Evolutionary conservation across 257 asterid species (phyloP), one percentile per base, ranked within the genome.

Genomic region (Thymus mandschuricus): DNA sequence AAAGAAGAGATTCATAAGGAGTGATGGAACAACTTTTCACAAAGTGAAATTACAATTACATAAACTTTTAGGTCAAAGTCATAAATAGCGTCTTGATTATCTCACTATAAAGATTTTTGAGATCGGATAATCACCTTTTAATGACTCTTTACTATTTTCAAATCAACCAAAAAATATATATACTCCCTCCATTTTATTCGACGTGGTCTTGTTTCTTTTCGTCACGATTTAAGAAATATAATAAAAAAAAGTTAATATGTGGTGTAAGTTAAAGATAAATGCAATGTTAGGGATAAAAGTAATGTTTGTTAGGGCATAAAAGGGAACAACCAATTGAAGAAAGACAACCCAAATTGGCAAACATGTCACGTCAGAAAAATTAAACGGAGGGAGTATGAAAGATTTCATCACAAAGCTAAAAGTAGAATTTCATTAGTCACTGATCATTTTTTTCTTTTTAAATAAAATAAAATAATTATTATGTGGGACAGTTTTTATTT

Each of bases 51-150:
- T 52, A 60, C 72, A 60, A 75, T 52, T 75, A 60, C 69, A 40
- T 13, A 43, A 60, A 13, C 75, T 73, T 67, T 78, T 60, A 8
- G 69, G 81, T 70, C 80, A 57, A 82, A 79, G 83, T 82, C 80
- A 60, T 64, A 76, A 64, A 73, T 76, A 76, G 74, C 76, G 80
- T 82, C 80, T 76, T 54, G 73, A 56, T 73, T 71, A 64, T 73
- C 79, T 55, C 72, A 61, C 4, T 10, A 55, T 54, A 73, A 76
- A 70, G 78, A 35, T 41, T 65, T 72, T 70, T 60, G 59, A 71
- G 69, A 82, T 71, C 50, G 68, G 75, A 79, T 76, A 76, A 79
- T 73, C 68, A 64, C 72, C 82, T 79, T 73, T 76, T 82, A 76
- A 74, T 74, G 50, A 68, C 73, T 71, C 74, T 74, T 74, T 15